Evolutionary conservation across 768 basidiomycete species (phyloP).

Genomic region (Trametes villosa): DNA sequence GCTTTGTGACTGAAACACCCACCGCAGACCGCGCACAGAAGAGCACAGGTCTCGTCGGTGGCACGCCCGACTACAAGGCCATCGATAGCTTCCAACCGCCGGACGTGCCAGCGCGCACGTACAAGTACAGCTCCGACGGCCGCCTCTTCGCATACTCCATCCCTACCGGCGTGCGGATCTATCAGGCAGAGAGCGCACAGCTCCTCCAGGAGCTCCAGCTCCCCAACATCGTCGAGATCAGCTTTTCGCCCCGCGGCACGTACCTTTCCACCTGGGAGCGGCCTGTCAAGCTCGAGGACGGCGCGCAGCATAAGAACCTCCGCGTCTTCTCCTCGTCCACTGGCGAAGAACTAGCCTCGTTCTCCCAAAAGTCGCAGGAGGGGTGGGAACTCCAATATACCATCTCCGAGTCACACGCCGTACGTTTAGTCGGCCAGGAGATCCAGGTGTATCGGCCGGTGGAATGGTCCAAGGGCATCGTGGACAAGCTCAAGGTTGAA

Average conservation of each 20-base stretch:
- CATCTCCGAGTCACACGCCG: constrained; percentile 83
- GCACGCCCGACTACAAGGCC: constrained; percentile 73
- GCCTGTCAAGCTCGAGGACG: constrained; percentile 89
- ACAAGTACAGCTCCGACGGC: constrained; percentile 85
- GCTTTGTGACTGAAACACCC: constrained; percentile 29
- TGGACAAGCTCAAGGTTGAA: constrained; percentile 83
- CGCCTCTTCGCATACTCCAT: constrained; percentile 85
- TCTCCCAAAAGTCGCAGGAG: constrained; percentile 90
- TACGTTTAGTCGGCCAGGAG: constrained; percentile 79
- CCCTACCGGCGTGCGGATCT: constrained; percentile 77
- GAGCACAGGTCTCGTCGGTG: constrained; percentile 82
- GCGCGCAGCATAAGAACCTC: constrained; percentile 91
- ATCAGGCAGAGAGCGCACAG: constrained; percentile 72
- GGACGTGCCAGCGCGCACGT: constrained; percentile 74
- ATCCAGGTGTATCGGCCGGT: constrained; percentile 83
- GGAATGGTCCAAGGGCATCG: constrained; percentile 78
- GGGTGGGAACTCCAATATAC: constrained; percentile 93
- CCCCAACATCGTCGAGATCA: constrained; percentile 79
- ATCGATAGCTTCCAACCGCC: constrained; percentile 67
- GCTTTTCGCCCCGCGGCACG: constrained; percentile 92
- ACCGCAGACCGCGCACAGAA: constrained; percentile 90
- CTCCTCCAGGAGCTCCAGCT: constrained; percentile 76
- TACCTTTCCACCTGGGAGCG: constrained; percentile 97
- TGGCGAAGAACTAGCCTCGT: constrained; percentile 84
- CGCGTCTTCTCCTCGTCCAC: constrained; percentile 86